Conservation (phyloP, 225 moss, liverwort and hornwort species). For the Bryum argenteum region DNA sequence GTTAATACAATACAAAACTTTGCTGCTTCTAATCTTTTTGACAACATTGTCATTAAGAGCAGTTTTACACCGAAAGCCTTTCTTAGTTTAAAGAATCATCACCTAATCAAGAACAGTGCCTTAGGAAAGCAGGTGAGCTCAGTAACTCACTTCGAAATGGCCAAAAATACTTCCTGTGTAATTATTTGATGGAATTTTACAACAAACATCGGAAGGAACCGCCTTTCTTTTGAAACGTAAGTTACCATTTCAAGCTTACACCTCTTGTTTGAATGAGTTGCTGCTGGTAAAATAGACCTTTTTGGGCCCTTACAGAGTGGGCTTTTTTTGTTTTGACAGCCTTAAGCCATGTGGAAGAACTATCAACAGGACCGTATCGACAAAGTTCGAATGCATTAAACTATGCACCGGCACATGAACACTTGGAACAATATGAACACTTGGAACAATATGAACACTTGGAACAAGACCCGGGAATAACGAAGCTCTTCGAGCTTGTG, state of each 20-base stretch:
- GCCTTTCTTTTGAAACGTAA: too few relatives aligned
- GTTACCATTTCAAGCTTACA: not conserved
- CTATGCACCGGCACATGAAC: conserved; percentile 10
- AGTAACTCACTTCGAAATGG: too few relatives aligned
- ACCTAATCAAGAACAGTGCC: too few relatives aligned
- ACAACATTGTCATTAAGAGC: too few relatives aligned
- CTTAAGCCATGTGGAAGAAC: conserved; percentile 31
- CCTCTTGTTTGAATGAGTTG: not conserved
- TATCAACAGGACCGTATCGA: not conserved
- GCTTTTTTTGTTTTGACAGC: conserved; percentile 25
- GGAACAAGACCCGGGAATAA: conserved; percentile 47
- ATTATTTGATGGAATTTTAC: too few relatives aligned
- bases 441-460: conserved; percentile 37
- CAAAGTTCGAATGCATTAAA: conserved; percentile 6
- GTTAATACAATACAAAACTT: too few relatives aligned
- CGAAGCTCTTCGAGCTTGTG: conserved; percentile 48
- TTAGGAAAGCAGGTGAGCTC: too few relatives aligned
- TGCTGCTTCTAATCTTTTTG: too few relatives aligned
- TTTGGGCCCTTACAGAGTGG: not conserved
- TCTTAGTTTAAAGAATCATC: too few relatives aligned
- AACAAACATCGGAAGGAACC: too few relatives aligned
- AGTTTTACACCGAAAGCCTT: too few relatives aligned
- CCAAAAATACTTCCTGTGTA: too few relatives aligned
- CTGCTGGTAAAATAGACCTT: not conserved
- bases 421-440: conserved; percentile 36